Evolutionary conservation across 192 early-diverging fungal species (phyloP).

Genomic region (Ambispora gerdemannii): DNA sequence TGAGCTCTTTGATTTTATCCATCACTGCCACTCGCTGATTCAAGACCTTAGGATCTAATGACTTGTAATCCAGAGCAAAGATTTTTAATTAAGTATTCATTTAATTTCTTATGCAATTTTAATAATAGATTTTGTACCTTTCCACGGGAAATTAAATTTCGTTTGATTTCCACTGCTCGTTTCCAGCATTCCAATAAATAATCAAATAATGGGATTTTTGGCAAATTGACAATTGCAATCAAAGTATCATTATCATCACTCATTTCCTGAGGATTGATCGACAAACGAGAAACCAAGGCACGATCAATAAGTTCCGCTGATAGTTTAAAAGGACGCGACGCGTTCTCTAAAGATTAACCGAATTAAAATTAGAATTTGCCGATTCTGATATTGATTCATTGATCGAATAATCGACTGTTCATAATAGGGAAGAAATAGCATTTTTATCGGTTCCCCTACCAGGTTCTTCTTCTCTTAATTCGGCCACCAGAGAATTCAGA

Average conservation of each 20-base stretch:
- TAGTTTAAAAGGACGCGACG: slow-evolving; percentile 46
- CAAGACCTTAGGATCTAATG: slow-evolving; percentile 52
- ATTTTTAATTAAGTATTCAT: background rate
- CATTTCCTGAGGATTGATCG: slow-evolving; percentile 50
- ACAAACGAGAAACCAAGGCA: slow-evolving; percentile 67
- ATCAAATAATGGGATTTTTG: slow-evolving; percentile 47
- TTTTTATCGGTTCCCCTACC: no score
- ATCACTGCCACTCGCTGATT: slow-evolving; percentile 60
- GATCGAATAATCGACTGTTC: no score
- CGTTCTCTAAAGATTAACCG: slow-evolving; percentile 36
- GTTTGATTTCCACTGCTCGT: slow-evolving; percentile 46
- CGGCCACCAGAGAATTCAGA: slow-evolving; percentile 31
- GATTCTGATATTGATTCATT: no score
- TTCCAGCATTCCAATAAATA: slow-evolving; percentile 69
- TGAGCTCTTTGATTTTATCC: slow-evolving; percentile 52
- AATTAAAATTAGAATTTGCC: slow-evolving; percentile 42
- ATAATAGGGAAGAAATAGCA: no score
- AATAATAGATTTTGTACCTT: slow-evolving; percentile 38
- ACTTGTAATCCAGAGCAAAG: slow-evolving; percentile 37
- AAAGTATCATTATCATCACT: slow-evolving; percentile 35
- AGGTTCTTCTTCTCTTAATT: slow-evolving; percentile 39
- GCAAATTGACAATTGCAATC: slow-evolving; percentile 34
- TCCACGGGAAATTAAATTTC: slow-evolving; percentile 49
- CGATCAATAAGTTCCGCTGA: slow-evolving; percentile 58
- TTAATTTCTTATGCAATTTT: slow-evolving; percentile 15